These are phyloP conservation scores for Tausonia pullulans DNA, from an alignment of 1,284 basidiomycete genomes.

Conservation along the genomic window DNA sequence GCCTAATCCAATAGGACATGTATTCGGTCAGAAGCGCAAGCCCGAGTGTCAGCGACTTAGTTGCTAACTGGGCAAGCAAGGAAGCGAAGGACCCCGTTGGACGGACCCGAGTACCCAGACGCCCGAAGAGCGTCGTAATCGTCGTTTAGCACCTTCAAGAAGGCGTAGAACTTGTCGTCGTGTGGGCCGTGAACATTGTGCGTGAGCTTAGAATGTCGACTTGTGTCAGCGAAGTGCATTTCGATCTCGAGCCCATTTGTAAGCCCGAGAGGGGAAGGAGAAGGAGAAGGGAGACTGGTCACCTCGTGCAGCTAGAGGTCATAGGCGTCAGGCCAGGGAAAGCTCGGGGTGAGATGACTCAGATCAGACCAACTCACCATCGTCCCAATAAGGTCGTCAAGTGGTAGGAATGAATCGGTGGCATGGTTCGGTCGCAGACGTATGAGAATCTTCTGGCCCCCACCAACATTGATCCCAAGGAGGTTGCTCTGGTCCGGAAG, in stretches of 20 bases:
- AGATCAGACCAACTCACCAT: conserved; percentile 24
- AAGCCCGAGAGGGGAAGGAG: background rate
- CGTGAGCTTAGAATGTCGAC: conserved; percentile 46
- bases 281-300: background rate
- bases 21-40: background rate
- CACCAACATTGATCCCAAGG: conserved; percentile 55
- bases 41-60: background rate
- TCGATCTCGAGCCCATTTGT: too few species aligned
- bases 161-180: conserved; percentile 65
- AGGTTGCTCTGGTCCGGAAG: conserved; percentile 62
- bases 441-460: conserved; percentile 65
- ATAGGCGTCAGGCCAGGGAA: background rate
- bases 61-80: too few species aligned
- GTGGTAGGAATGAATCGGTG: conserved; percentile 60
- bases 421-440: conserved; percentile 58
- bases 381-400: conserved; percentile 52
- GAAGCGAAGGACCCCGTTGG: background rate
- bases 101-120: conserved; percentile 49
- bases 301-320: background rate
- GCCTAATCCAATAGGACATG: conserved; percentile 30
- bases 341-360: background rate
- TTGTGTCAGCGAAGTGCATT: too few species aligned
- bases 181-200: conserved; percentile 81
- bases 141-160: conserved; percentile 60
- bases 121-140: conserved; percentile 65